Percentiles rank a stretch among this genome's conserved stretches.
phyloP scores from a whole-genome alignment of 441 rosid species.

The Erodium moschatum region DNA sequence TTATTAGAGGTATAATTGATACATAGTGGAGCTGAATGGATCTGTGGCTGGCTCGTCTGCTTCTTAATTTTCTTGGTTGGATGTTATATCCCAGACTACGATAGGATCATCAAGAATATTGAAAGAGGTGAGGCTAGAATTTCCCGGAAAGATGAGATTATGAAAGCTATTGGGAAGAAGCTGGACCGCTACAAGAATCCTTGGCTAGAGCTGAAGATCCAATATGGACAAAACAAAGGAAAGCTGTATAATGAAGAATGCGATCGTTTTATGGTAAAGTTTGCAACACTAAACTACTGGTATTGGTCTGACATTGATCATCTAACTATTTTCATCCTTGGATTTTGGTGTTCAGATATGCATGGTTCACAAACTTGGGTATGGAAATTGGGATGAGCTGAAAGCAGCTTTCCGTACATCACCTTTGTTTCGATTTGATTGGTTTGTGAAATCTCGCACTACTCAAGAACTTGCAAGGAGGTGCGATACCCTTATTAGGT shows the following conservation, averaged over 20 bases:
- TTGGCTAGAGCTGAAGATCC: constrained; percentile 95
- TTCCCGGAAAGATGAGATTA: constrained; percentile 91
- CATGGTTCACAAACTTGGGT: constrained; percentile 97
- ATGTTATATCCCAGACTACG: constrained; percentile 48
- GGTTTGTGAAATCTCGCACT: constrained; percentile 95
- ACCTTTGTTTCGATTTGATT: constrained; percentile 77
- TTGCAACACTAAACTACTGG: background rate
- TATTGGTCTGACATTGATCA: background rate
- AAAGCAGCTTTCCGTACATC: constrained; percentile 84
- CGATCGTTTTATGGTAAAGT: constrained; percentile 82
- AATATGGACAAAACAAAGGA: constrained; percentile 98
- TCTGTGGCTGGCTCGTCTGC: background rate
- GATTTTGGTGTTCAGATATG: constrained; percentile 48
- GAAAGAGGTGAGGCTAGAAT: constrained; percentile 97
- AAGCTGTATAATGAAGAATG: constrained; percentile 97
- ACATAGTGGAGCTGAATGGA: background rate
- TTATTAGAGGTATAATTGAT: background rate
- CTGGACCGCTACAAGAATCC: constrained; percentile 97
- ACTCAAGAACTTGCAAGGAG: constrained; percentile 92
- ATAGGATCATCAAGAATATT: constrained; percentile 94
- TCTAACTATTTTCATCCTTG: constrained; percentile 14
- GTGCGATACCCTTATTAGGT: constrained; percentile 85
- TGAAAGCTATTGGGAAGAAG: constrained; percentile 97
- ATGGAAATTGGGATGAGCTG: constrained; percentile 99
- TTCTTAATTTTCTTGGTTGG: background rate